Conservation (phyloP, 305 asterid genomes). For the Fraxinus velutina region DNA sequence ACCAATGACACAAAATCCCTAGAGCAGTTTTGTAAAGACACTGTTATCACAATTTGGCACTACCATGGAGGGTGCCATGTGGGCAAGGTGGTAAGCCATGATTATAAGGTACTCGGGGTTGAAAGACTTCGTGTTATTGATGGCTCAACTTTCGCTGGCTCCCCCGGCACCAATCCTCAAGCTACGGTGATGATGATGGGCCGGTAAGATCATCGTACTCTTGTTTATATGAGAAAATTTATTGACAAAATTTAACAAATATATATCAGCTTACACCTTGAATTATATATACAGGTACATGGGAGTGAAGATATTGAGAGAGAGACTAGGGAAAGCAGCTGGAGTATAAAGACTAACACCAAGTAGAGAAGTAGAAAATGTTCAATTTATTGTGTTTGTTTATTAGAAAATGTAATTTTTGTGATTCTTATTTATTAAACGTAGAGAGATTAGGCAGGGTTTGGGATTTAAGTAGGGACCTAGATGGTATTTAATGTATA, state of each 20-base stretch:
- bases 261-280: neutral
- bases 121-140: conserved; percentile 74
- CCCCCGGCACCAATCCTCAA: conserved; percentile 99
- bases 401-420: neutral
- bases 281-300: conserved; percentile 56
- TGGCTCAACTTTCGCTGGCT: conserved; percentile 63
- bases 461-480: neutral
- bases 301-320: conserved; percentile 86
- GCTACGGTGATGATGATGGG: conserved; percentile 96
- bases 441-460: conserved; percentile 11
- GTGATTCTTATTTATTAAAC: conserved; percentile 26
- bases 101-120: conserved; percentile 64
- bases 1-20: conserved; percentile 65
- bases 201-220: conserved; percentile 42
- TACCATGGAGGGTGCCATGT: conserved; percentile 96
- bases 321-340: conserved; percentile 61
- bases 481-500: neutral
- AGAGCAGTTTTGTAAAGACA: conserved; percentile 87
- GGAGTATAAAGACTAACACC: conserved; percentile 32
- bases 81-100: conserved; percentile 56
- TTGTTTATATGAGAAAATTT: neutral
- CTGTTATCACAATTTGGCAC: conserved; percentile 94
- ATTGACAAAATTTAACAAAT: neutral
- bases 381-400: neutral
- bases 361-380: conserved; percentile 22